Base-by-base conservation (phyloP, 1,139 yeast species). In the Yamadazyma trypodendri region DNA sequence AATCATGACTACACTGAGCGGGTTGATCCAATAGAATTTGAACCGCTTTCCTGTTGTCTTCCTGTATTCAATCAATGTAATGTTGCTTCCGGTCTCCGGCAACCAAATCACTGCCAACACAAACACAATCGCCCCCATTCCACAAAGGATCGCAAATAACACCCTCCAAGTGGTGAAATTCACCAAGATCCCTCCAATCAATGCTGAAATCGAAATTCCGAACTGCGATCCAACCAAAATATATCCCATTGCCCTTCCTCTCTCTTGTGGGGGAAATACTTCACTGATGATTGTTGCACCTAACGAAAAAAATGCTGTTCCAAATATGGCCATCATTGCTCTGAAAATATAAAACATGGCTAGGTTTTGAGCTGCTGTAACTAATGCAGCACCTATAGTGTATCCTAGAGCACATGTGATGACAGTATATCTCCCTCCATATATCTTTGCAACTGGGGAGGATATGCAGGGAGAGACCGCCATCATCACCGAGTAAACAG, bases 291-390 rank as follows among this genome's bases (percentile, higher is more conserved):
- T 56, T n/a, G 59, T 56, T 6, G 73, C 73, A 11, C 76, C 77
- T 18, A 72, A 60, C 14, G 68, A 52, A 50, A 74, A 74, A 39
- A 73, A 74, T 0, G 77, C 65, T 1, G 79, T 72, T 2, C 79
- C 80, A 48, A 72, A 70, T 12, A 75, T 45, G 0, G 77, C 79
- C 31, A 68, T 58, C 9, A 64, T 37, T 1, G 71, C 63, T 44
- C 81, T 56, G 44, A 74, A 74, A 0, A 75, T 56, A 39, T 57
- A 68, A 46, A 75, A 75, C 75, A 72, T 74, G 4, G 72, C 69
- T 34, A 75, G 45, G 45, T 75, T 64, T 25, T 60, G 69, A 4
- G 79, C 66, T 2, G 63, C 60, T 0, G 72, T 75, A 3, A 67
- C 67, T 3, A 71, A 44, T 3, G 65, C 45, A 4, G 71, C 54